phyloP scores from a whole-genome alignment of 176 grass and related monocot species.

The Olyra latifolia region DNA sequence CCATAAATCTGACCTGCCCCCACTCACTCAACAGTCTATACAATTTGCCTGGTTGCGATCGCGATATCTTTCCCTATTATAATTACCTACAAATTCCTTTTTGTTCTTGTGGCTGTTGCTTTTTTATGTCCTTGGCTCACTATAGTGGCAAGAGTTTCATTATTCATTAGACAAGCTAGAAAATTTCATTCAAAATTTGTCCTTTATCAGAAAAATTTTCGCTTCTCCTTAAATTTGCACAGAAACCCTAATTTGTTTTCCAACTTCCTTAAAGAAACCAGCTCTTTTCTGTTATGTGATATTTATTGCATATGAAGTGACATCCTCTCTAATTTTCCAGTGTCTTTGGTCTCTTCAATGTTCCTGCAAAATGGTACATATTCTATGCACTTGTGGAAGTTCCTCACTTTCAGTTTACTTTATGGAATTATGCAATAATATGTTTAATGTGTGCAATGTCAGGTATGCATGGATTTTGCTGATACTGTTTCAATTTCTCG shows the following conservation, averaged over 20 bases:
- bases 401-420: slow-evolving; percentile 31
- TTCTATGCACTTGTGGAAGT: slow-evolving; percentile 1
- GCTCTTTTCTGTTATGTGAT: slow-evolving; percentile 11
- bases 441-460: slow-evolving; percentile 26
- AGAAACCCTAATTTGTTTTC: not conserved
- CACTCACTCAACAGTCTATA: not conserved
- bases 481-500: slow-evolving; percentile 88
- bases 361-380: slow-evolving; percentile 90
- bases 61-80: not conserved
- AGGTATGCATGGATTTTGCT: slow-evolving; percentile 98
- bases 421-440: slow-evolving; percentile 22
- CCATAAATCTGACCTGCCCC: not conserved
- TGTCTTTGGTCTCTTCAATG: slow-evolving; percentile 97
- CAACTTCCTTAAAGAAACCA: not conserved
- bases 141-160: not conserved
- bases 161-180: not conserved
- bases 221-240: not conserved
- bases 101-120: not conserved
- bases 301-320: slow-evolving; percentile 23
- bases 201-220: not conserved
- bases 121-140: not conserved
- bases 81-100: not conserved
- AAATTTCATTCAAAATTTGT: not conserved
- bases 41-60: not conserved
- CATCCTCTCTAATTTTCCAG: slow-evolving; percentile 48